Conservation (phyloP, 73 alveolate genomes). For the Urostyla sp. region DNA sequence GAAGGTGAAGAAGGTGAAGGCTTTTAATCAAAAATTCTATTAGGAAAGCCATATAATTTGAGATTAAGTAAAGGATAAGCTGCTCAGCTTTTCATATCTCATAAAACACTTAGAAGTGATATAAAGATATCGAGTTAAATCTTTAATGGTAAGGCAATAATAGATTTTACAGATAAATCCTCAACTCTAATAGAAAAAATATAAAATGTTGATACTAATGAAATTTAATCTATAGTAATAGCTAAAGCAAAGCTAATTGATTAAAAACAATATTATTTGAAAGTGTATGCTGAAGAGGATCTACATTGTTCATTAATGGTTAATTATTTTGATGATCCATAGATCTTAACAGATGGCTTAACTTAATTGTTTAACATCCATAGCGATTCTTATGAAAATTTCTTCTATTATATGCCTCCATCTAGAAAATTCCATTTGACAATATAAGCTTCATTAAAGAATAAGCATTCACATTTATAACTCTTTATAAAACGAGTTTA, state of each 20-base stretch:
- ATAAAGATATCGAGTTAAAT: too few species aligned
- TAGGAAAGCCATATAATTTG: conserved; percentile 32
- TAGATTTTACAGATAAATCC: neutral
- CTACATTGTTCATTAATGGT: conserved; percentile 15
- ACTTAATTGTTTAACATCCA: neutral
- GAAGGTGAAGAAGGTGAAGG: conserved; percentile 41
- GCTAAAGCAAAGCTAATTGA: neutral
- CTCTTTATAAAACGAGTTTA: too few species aligned
- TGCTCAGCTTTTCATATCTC: conserved; percentile 3
- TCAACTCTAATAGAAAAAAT: neutral
- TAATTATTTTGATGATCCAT: neutral
- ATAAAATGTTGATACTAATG: too few species aligned
- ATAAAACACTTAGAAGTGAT: too few species aligned
- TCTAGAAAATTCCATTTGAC: conserved; percentile 4
- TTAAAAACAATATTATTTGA: neutral
- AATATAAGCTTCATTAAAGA: neutral
- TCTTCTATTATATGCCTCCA: conserved; percentile 42
- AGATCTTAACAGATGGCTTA: conserved; percentile 19
- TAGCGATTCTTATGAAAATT: neutral
- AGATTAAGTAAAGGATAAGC: neutral
- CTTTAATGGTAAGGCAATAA: too few species aligned
- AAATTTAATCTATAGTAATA: neutral
- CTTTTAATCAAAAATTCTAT: conserved; percentile 6
- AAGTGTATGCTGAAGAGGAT: neutral
- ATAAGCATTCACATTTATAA: too few species aligned